Base-by-base conservation (phyloP, 1,284 basidiomycete genomes). In the Erythrobasidium hasegawianum region DNA sequence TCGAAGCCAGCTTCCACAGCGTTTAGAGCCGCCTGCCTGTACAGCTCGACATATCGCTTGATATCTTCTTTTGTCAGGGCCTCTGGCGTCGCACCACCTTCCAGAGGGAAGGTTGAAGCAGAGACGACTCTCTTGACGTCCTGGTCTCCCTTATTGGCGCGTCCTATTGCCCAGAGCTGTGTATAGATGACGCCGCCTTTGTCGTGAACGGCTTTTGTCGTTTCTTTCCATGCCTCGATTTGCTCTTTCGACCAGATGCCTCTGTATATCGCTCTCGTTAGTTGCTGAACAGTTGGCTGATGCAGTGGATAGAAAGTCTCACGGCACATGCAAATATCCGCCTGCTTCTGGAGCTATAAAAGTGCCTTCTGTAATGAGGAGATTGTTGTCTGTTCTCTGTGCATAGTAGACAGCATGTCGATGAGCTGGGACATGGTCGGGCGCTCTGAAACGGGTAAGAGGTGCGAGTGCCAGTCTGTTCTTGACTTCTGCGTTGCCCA, bases 1-100 rank as follows among this genome's bases (percentile, higher is more conserved):
- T 87, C 85, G 70, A 86, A 86, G 0, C 85, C 85, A 24, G 85
- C 84, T 71, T 81, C 78, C 53, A 83, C 81, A 2, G 84, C 83
- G 64, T 82, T 82, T 13, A 76, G 60, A 0, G 84, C 84, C 0
- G 83, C 79, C 1, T 78, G 72, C 45, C 76, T 79, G 74, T 81
- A 86, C 56, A 80, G 74, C 0, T 75, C 77, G 41, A 84, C 76
- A 60, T 82, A 80, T 8, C 72, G 69, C 13, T 76, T 71, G 57
- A 77, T 74, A 29, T 77, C 75, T 1, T 71, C 69, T 29, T 68
- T 70, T 1, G 71, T 70, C 20, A 75, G 20, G 18, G 70, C 53
- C 47, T 60, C 68, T 1, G 74, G 74, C 5, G 65, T 67, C 1
- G 74, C 73, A 59, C 72, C 73, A 55, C 83, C 80, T n/a, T 77